Base-by-base conservation (phyloP, 2,329 filamentous ascomycete genomes). In the Elsinoe perseae region DNA sequence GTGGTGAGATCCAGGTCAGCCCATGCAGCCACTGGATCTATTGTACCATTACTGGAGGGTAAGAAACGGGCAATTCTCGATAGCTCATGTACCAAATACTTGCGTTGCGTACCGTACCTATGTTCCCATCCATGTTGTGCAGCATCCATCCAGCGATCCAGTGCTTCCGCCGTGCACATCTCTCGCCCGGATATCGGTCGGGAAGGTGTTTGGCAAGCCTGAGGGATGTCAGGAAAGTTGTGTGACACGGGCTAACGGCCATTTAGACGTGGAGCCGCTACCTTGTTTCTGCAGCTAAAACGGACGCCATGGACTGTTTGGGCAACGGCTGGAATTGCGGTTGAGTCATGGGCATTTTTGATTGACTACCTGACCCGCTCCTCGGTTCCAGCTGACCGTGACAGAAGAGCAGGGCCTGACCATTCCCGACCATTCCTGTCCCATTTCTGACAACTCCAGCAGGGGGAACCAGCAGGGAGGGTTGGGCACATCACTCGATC, bases 181-280 rank as follows among this genome's bases (percentile, higher is more conserved):
- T 52, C 32, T 52, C 48, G 48, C 48, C 48, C 48, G 48, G 48
- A 38, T 34, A 52, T 52, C 48, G 48, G 28, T 20, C 48, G 48
- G 48, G 28, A 52, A 30, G 48, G 14, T 28, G 12, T 38, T 46
- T 36, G 30, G 20, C 48, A n/a, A 52, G 48, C 27, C 40, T 10
- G 18, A 42, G 16, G 38, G 21, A 42, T 42, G 38, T 32, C 8
- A 3, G 16, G 16, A 36, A 36, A 14, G 32, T n/a, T 34, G 48
- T 52, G 48, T 52, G 48, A 52, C 48, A 50, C 28, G 44, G 44
- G 23, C 44, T 30, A 50, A 32, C 44, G 44, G 25, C 28, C 44
- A 32, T 32, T 52, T 32, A 52, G 48, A 52, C 48, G 20, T 52
- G 48, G 48, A 52, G 48, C 48, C 48, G 32, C 48, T 52, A 38